Conservation (phyloP, 495 filamentous ascomycete species). For the Talaromyces borbonicus region DNA sequence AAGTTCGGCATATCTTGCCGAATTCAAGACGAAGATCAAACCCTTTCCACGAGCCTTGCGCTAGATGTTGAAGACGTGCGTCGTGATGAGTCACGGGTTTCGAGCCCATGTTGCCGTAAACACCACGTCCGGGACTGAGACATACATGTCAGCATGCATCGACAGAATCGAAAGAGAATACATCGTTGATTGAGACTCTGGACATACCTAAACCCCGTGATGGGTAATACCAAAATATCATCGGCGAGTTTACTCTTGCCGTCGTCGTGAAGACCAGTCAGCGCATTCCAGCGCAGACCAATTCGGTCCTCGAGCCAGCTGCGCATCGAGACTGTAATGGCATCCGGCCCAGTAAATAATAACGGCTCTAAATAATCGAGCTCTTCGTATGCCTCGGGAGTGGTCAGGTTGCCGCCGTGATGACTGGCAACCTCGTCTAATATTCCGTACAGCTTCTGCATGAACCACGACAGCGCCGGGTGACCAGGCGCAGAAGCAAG, state of each 20-base stretch:
- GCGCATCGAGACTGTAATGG: conserved; percentile 4
- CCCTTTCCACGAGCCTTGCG: conserved; percentile 9
- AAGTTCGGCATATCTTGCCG: conserved; percentile 9
- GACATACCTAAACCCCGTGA: conserved; percentile 9
- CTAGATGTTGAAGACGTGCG: conserved; percentile 8
- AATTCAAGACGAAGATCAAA: conserved; percentile 7
- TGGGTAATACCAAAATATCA: conserved; percentile 8
- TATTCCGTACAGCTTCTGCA: conserved; percentile 5
- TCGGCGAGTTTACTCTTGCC: conserved; percentile 9
- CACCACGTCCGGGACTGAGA: conserved; percentile 8
- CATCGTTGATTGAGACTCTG: too few species aligned
- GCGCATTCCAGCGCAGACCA: conserved; percentile 10
- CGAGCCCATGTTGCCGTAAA: conserved; percentile 10
- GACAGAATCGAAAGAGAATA: neutral
- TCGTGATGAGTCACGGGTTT: conserved; percentile 7
- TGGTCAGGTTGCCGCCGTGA: conserved; percentile 3
- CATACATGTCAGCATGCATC: neutral
- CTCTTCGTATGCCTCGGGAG: conserved; percentile 5
- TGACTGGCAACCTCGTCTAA: conserved; percentile 10
- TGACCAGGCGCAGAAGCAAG: conserved; percentile 11
- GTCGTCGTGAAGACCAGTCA: conserved; percentile 7
- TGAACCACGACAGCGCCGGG: conserved; percentile 10
- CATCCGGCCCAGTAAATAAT: conserved; percentile 6
- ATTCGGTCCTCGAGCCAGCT: conserved; percentile 7
- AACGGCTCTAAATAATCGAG: conserved; percentile 8